Base-by-base conservation (phyloP, 1,284 basidiomycete species). In the Cryptococcus hybrid region DNA sequence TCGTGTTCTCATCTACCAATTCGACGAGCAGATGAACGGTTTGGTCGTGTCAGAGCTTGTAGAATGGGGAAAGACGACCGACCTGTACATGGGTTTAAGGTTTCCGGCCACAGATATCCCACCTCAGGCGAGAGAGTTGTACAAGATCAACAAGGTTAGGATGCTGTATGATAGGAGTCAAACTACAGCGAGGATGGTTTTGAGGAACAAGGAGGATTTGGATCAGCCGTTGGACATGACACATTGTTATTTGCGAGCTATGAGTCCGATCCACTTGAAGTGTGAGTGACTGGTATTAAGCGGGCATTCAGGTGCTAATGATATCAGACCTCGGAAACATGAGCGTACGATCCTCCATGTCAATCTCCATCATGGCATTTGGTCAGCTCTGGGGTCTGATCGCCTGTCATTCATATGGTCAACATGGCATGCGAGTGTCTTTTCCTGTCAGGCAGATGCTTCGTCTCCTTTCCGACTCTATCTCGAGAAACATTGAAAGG, bases 221-320 rank as follows among this genome's bases (percentile, higher is more conserved):
- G 83, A 87, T 43, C 78, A 78, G 3, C 90, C 90, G 1, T 79
- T 93, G 82, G 86, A 93, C 71, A 92, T 93, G 90, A 92, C 90
- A 0, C 88, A 92, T 73, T 89, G 86, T 60, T 90, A 88, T 70
- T 80, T 93, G 11, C 85, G 90, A 13, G 89, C 90, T 1, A 93
- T 93, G 90, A 90, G 88, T 67, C 91, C 90, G 2, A 91, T 93
- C 55, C 90, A 93, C 71, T 78, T 91, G 66, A 87, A 90, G 79
- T 93, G 87, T 88, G 24, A 24, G 66, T 52, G 11, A 6, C 18
- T 47, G 35, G 18, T 36, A n/a, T 43, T 24, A 15, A 1, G 38
- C 6, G 13, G 4, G 24, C 37, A 5, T 42, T 30, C 45, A 35
- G 18, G 30, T 35, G 8, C 46, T 35, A 36, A 37, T 1, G 1